Percentiles rank a stretch among this genome's conserved stretches.
phyloP scores from a whole-genome alignment of 345 rosid genomes.

The Pelargonium nanum region DNA sequence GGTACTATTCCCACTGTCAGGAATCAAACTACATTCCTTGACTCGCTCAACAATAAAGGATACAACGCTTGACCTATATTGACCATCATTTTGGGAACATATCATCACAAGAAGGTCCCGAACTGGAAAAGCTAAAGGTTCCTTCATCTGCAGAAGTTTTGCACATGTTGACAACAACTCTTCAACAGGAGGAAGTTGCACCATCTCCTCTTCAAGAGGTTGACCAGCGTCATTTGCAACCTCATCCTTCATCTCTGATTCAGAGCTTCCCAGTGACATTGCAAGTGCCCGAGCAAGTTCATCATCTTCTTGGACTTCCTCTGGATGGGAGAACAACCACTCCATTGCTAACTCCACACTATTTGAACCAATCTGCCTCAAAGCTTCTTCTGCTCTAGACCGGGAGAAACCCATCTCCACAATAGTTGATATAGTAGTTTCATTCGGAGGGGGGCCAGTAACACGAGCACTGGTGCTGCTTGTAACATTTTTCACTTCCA shows the following conservation, averaged over 20 bases:
- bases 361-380: constrained; percentile 83
- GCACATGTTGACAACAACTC: constrained; percentile 79
- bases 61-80: constrained; percentile 64
- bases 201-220: constrained; percentile 59
- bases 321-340: constrained; percentile 92
- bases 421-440: constrained; percentile 72
- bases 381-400: constrained; percentile 89
- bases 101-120: constrained; percentile 76
- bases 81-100: constrained; percentile 82
- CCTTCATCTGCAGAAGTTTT: constrained; percentile 85
- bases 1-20: constrained; percentile 43
- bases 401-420: constrained; percentile 98
- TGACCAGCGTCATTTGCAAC: constrained; percentile 30
- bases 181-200: constrained; percentile 77
- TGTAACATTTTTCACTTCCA: constrained; percentile 66
- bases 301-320: constrained; percentile 88
- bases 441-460: constrained; percentile 83
- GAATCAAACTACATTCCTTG: constrained; percentile 40
- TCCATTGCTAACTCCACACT: constrained; percentile 98
- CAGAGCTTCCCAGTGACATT: constrained; percentile 86
- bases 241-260: constrained; percentile 65
- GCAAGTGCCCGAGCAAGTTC: constrained; percentile 98
- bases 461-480: constrained; percentile 48
- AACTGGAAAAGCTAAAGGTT: constrained; percentile 79
- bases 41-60: constrained; percentile 65